Evolutionary conservation across 805 yeast species (phyloP).

Genomic region (Candida ascalaphidarum): DNA sequence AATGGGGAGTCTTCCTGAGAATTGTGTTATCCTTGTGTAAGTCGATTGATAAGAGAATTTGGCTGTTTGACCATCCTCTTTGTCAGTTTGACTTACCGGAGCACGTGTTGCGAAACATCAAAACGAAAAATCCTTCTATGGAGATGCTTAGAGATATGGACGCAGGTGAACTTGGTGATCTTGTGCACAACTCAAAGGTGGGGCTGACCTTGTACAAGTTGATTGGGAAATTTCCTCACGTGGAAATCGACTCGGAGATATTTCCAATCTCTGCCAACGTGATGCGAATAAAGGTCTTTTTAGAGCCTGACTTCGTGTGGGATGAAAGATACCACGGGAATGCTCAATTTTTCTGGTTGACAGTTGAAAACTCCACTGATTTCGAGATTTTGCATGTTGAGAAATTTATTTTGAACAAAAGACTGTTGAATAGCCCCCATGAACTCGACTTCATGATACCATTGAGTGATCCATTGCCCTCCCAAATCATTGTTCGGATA

Average conservation of each 20-base stretch:
- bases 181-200: constrained; percentile 74
- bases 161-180: constrained; percentile 74
- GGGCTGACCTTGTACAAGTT: constrained; percentile 56
- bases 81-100: constrained; percentile 78
- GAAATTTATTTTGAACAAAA: constrained; percentile 59
- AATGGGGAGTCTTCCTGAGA: constrained; percentile 82
- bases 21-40: constrained; percentile 76
- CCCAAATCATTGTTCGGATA: constrained; percentile 74
- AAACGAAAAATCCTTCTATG: constrained; percentile 58
- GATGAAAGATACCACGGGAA: constrained; percentile 73
- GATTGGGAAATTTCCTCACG: constrained; percentile 65
- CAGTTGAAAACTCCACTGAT: constrained; percentile 79
- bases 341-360: constrained; percentile 84
- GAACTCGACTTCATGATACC: constrained; percentile 92
- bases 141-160: constrained; percentile 68
- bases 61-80: constrained; percentile 90
- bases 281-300: constrained; percentile 63
- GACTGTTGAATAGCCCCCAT: constrained; percentile 45
- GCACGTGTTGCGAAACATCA: constrained; percentile 52
- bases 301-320: constrained; percentile 82
- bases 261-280: constrained; percentile 86
- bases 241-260: constrained; percentile 70
- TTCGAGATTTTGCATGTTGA: constrained; percentile 75
- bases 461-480: constrained; percentile 78
- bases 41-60: constrained; percentile 71